These are phyloP conservation scores for Leccinum subrobustum DNA, from an alignment of 1,284 basidiomycete genomes.

Conservation along the genomic window DNA sequence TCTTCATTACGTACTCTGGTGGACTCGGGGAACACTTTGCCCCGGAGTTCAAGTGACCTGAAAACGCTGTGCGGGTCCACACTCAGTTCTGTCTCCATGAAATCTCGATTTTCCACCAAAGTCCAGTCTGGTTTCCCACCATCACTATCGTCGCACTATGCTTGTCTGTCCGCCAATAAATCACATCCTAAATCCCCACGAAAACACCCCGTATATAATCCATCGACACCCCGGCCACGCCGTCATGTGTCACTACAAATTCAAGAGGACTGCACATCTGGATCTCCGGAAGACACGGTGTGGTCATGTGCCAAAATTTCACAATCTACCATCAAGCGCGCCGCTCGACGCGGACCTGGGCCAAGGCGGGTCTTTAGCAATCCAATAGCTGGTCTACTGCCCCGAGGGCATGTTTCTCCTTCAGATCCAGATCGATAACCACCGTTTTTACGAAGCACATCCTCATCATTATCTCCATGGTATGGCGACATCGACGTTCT, in stretches of 20 bases:
- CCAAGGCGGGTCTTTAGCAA: conserved; percentile 27
- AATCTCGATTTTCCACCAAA: conserved; percentile 21
- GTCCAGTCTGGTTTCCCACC: conserved; percentile 11
- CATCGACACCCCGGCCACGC: conserved; percentile 12
- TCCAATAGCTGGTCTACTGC: conserved; percentile 16
- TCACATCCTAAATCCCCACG: conserved; percentile 6
- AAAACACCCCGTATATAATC: conserved; percentile 10
- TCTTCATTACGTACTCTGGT: conserved; percentile 30
- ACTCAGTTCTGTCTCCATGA: conserved; percentile 22
- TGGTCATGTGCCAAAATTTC: conserved; percentile 36
- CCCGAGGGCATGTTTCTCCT: conserved; percentile 7
- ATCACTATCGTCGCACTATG: conserved; percentile 4
- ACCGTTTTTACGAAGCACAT: conserved; percentile 9
- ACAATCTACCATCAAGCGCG: conserved; percentile 24
- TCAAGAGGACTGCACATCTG: conserved; percentile 5
- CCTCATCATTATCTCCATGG: not conserved
- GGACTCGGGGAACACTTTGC: conserved; percentile 10
- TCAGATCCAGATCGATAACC: not conserved
- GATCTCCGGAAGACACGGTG: conserved; percentile 11
- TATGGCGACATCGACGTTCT: conserved; percentile 11
- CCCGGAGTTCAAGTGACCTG: conserved; percentile 12
- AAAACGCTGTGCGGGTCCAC: conserved; percentile 25
- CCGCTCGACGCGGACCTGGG: conserved; percentile 24
- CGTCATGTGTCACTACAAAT: conserved; percentile 14
- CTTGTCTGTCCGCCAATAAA: conserved; percentile 6